Conservation (phyloP, 2,329 filamentous ascomycete genomes). For the Cladophialophora bantiana region DNA sequence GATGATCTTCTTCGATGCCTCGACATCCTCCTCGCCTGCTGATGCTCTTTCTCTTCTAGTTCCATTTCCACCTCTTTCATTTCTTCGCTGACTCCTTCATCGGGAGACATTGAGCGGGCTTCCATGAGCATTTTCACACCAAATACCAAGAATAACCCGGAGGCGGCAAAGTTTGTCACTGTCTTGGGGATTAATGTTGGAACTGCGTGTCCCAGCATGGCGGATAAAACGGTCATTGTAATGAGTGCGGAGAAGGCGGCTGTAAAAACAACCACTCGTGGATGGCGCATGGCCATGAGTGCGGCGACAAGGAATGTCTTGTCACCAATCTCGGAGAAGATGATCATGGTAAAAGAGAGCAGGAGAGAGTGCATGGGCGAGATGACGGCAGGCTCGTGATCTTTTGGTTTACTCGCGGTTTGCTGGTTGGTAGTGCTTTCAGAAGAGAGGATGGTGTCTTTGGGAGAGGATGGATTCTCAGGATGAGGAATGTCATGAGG, state of each 20-base stretch:
- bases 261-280: slow-evolving; percentile 89
- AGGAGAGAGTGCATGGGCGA: slow-evolving; percentile 86
- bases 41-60: slow-evolving; percentile 88
- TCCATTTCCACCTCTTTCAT: slow-evolving; percentile 98
- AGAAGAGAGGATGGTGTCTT: slow-evolving; percentile 68
- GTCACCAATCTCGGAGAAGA: slow-evolving; percentile 95
- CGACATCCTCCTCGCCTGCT: slow-evolving; percentile 67
- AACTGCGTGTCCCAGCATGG: slow-evolving; percentile 88
- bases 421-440: slow-evolving; percentile 45
- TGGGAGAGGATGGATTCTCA: slow-evolving; percentile 67
- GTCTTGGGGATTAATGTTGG: slow-evolving; percentile 87
- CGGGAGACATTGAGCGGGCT: slow-evolving; percentile 84
- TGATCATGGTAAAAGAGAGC: slow-evolving; percentile 94
- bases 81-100: slow-evolving; percentile 93
- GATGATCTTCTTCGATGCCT: slow-evolving; percentile 54
- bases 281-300: slow-evolving; percentile 99
- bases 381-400: slow-evolving; percentile 60
- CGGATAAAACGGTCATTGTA: slow-evolving; percentile 93
- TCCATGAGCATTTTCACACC: slow-evolving; percentile 84
- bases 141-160: slow-evolving; percentile 86
- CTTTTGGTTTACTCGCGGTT: slow-evolving; percentile 41
- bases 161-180: slow-evolving; percentile 87
- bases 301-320: slow-evolving; percentile 98
- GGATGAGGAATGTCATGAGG: slow-evolving; percentile 77
- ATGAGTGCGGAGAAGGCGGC: slow-evolving; percentile 91